Evolutionary conservation across 2,329 filamentous ascomycete species (phyloP).

Genomic region (Cadophora sp.): DNA sequence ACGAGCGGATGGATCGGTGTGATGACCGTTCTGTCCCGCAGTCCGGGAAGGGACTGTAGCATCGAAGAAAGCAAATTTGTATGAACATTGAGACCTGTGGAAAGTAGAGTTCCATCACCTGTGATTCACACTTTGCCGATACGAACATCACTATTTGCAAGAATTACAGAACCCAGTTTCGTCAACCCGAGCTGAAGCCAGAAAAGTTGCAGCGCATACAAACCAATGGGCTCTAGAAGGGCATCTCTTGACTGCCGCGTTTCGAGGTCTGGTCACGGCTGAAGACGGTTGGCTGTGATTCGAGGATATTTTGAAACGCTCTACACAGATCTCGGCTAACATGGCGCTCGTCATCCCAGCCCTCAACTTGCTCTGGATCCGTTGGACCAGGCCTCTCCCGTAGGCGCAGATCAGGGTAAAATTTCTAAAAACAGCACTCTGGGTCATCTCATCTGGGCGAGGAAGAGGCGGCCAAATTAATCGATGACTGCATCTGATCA

Average conservation of each 20-base stretch:
- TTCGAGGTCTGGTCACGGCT: conserved; percentile 24
- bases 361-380: background rate
- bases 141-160: conserved; percentile 1
- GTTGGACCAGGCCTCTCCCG: conserved; percentile 13
- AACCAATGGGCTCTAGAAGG: background rate
- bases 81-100: background rate
- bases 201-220: background rate
- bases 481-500: conserved; percentile 9
- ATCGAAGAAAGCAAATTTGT: conserved; percentile 6
- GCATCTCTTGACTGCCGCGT: conserved; percentile 12
- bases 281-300: conserved; percentile 22
- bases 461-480: conserved; percentile 3
- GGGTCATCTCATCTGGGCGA: background rate
- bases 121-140: background rate
- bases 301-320: conserved; percentile 26
- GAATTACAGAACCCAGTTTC: background rate
- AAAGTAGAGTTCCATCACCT: background rate
- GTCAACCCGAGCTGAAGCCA: background rate
- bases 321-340: conserved; percentile 9
- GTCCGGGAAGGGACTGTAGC: background rate
- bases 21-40: background rate
- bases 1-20: conserved; percentile 15
- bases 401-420: conserved; percentile 8
- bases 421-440: conserved; percentile 3
- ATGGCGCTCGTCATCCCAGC: conserved; percentile 15